Conservation (phyloP, 306 rosid species). For the Abrus precatorius region DNA sequence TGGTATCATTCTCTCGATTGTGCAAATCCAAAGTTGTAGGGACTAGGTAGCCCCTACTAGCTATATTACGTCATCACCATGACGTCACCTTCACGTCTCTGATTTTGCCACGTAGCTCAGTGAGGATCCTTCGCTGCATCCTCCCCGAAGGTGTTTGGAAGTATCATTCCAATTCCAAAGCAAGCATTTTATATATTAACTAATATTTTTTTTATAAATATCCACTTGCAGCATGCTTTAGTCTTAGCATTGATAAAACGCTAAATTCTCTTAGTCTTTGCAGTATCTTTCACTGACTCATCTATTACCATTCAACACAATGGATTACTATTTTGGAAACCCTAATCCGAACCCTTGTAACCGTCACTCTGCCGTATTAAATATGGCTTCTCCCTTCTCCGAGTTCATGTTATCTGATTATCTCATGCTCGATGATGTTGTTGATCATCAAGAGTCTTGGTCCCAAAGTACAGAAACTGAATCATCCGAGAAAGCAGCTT, state of each 20-base stretch:
- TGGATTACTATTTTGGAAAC: constrained; percentile 58
- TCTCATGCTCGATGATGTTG: constrained; percentile 47
- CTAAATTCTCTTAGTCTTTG: constrained; percentile 13
- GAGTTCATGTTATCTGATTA: constrained; percentile 61
- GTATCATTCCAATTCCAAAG: constrained; percentile 10
- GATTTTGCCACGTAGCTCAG: constrained; percentile 43
- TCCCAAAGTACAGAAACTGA: constrained; percentile 55
- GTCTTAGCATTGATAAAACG: not conserved
- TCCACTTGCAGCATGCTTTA: constrained; percentile 19
- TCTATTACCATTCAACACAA: constrained; percentile 15
- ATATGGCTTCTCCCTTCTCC: constrained; percentile 37
- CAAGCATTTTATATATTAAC: not conserved
- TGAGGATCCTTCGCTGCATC: constrained; percentile 54
- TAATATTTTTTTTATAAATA: not conserved
- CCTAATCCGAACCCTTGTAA: constrained; percentile 56
- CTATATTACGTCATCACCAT: constrained; percentile 47
- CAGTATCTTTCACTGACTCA: not conserved
- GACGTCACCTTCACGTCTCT: constrained; percentile 48
- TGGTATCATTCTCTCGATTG: not conserved
- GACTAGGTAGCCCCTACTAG: constrained; percentile 18
- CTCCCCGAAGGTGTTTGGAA: constrained; percentile 63
- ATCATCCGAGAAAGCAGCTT: constrained; percentile 55
- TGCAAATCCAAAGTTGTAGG: not conserved
- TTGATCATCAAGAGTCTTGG: constrained; percentile 43
- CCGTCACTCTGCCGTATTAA: not conserved